Evolutionary conservation across 495 filamentous ascomycete species (phyloP).

Genomic region (Trichoderma asperelloides): DNA sequence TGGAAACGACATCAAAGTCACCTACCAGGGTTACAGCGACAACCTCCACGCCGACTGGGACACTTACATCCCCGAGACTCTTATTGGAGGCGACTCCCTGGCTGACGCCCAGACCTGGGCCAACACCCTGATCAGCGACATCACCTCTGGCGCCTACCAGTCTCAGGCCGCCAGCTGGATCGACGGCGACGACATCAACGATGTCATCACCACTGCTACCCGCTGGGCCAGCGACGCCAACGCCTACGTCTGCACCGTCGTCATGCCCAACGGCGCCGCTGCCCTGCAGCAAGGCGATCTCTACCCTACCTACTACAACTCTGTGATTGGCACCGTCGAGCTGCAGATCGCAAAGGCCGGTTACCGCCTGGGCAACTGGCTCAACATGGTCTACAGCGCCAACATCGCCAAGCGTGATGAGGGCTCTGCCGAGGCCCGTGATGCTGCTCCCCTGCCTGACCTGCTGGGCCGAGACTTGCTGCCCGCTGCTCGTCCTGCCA

Average conservation of each 20-base stretch:
- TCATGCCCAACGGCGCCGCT: constrained; percentile 38
- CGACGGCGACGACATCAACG: constrained; percentile 32
- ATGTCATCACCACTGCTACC: constrained; percentile 27
- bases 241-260: constrained; percentile 44
- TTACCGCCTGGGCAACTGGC: constrained; percentile 30
- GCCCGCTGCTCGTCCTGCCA: neutral
- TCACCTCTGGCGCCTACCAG: constrained; percentile 40
- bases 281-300: constrained; percentile 43
- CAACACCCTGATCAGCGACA: constrained; percentile 27
- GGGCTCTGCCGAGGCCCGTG: neutral
- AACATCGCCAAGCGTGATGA: constrained; percentile 1
- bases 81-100: constrained; percentile 37
- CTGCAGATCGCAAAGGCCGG: constrained; percentile 58
- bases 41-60: constrained; percentile 61
- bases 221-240: constrained; percentile 52
- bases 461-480: constrained; percentile 1
- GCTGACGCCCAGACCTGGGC: constrained; percentile 31
- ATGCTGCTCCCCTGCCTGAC: neutral
- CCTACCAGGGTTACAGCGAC: constrained; percentile 40
- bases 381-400: constrained; percentile 20
- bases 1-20: constrained; percentile 52
- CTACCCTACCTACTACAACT: constrained; percentile 42
- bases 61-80: constrained; percentile 50
- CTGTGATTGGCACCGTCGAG: constrained; percentile 44
- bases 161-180: constrained; percentile 40